Base-by-base conservation (phyloP, 306 rosid species). In the Albizia julibrissin region DNA sequence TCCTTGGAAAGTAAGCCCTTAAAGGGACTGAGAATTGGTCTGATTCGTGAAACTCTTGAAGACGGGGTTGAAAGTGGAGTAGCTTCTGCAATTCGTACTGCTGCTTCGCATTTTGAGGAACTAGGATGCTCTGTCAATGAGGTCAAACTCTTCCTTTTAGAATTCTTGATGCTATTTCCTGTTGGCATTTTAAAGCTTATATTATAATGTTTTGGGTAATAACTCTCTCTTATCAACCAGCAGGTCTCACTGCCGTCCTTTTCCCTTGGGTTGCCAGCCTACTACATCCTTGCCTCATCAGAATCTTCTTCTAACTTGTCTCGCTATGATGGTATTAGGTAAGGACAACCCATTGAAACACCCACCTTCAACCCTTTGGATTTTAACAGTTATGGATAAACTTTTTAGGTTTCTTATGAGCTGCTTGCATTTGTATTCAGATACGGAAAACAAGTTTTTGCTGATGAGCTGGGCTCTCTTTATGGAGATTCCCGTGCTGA, bases 251-350 rank as follows among this genome's bases (percentile, higher is more conserved):
- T 95, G 79, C 99, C 98, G 62, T 92, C 98, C 64, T 95, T 95
- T 86, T 89, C 99, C 65, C 98, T 95, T 87, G 99, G 99, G 46
- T 86, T 93, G 89, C 98, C 99, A 42, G 97, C 99, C n/a, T 95
- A 95, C 82, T 95, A 95, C 82, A 85, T 95, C 83, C 90, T 95
- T 74, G 99, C 99, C 71, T 85, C 90, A 70, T 95, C 97, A 24
- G 99, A 95, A 84, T 89, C 99, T 39, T 93, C 99, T 85, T 95
- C 98, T 64, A 95, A 95, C 89, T 86, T 95, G 84, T 92, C 99
- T 24, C 99, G 99, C 81, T 95, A 95, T 82, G 99, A 95, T 75
- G 94, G 98, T 50, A 84, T 95, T 76, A 92, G 99, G 99, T 95
- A 84, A 58, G 67, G 67, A 61, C 34, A 24, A 77, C 80, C 14